Percentiles rank a stretch among this genome's conserved stretches.
Conservation (phyloP, 208 protist species). For the Trypanosoma brucei region DNA sequence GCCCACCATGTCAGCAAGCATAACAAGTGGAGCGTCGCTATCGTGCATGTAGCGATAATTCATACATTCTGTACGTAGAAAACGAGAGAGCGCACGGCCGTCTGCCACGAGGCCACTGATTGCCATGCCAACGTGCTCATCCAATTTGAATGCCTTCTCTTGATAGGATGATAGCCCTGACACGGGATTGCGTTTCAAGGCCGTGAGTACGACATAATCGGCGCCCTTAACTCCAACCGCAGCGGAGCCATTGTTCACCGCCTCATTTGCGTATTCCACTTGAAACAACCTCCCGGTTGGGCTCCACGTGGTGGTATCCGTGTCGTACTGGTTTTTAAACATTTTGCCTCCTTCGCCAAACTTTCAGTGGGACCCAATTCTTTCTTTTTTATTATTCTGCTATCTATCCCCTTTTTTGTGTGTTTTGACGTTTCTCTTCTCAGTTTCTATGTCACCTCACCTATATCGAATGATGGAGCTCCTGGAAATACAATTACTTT, state of each 20-base stretch:
- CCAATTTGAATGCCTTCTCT: conserved; percentile 97
- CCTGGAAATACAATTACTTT: no score
- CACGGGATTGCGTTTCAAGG: conserved; percentile 91
- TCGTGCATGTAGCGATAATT: conserved; percentile 95
- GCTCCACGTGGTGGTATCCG: conserved; percentile 98
- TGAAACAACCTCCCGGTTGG: conserved; percentile 96
- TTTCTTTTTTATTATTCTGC: conserved; percentile 2
- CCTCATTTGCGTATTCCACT: conserved; percentile 99
- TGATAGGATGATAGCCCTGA: conserved; percentile 97
- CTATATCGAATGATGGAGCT: no score
- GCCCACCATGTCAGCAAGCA: conserved; percentile 78
- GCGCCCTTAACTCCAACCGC: conserved; percentile 96
- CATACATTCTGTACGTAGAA: conserved; percentile 96
- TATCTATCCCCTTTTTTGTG: neutral
- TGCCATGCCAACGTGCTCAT: conserved; percentile 97
- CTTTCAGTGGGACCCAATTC: conserved; percentile 4
- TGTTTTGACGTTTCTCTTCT: neutral
- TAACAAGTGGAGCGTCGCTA: conserved; percentile 57
- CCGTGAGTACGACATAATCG: conserved; percentile 92
- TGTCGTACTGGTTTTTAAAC: conserved; percentile 97
- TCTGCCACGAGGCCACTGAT: conserved; percentile 98
- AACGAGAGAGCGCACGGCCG: conserved; percentile 92
- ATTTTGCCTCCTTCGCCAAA: conserved; percentile 26
- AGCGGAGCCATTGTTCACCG: conserved; percentile 98
- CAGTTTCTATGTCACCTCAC: neutral